Base-by-base conservation (phyloP, 2,329 filamentous ascomycete species). In the Ophiocordyceps polyrhachis-furcata region DNA sequence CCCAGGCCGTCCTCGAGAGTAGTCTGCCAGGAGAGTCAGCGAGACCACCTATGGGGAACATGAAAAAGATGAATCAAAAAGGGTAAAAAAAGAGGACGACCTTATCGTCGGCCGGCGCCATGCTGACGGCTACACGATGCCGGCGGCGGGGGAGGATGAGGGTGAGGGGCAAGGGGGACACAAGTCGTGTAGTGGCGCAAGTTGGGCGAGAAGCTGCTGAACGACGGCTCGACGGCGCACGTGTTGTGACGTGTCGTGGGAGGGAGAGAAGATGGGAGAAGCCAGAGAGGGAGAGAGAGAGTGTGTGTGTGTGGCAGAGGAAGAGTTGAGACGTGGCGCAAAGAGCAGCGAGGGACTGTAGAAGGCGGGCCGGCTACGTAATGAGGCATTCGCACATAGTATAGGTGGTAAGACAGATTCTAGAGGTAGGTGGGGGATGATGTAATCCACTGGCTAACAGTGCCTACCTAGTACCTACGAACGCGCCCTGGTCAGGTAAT, bases 1-100 rank as follows among this genome's bases (percentile, higher is more conserved):
- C 76, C 79, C 51, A 86, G 61, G 49, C 63, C 68, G 46, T 66
- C 61, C 47, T 61, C 58, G 45, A 62, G 66, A 49, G 70, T 64
- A 53, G 69, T 65, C 62, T 66, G 44, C n/a, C 4, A n/a, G n/a
- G 8, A 2, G 12, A 6, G 32, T 43, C 32, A 43, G 42, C 21
- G 21, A 23, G 4, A 4, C 21, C 21, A 23, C 21, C 3, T 6
- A 23, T 23, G 21, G 21, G 21, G 21, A 23, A 23, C 6, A 4
- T 23, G 6, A 23, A 23, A 14, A 12, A 11, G 12, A 41, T 8
- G 6, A 6, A n/a, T n/a, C n/a, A n/a, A n/a, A n/a, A 12, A 7
- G 21, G 21, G 9, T 6, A 23, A 11, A 13, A n/a, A 21, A 13
- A 15, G 11, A 13, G 8, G 55, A 57, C 45, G 48, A 62, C 60